Evolutionary conservation across 345 rosid species (phyloP).

Genomic region (Citrus inodora): DNA sequence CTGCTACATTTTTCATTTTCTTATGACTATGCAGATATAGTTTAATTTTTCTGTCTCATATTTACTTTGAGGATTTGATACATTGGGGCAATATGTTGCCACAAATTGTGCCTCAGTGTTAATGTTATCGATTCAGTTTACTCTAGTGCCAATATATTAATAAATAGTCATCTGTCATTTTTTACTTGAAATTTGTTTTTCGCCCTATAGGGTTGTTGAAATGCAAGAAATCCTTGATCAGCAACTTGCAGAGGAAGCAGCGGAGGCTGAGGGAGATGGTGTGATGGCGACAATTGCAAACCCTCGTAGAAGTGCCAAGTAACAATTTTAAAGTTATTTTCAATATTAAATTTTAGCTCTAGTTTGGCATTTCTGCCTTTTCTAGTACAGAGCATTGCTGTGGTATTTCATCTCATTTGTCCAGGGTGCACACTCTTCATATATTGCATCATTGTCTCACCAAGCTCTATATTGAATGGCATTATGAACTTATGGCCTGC

Average conservation of each 20-base stretch:
- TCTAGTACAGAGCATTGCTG: not conserved
- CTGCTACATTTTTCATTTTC: not conserved
- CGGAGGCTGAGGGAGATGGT: constrained; percentile 98
- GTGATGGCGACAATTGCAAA: constrained; percentile 88
- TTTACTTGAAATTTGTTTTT: not conserved
- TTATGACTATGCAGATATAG: not conserved
- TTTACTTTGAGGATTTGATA: too few relatives aligned
- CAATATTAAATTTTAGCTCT: not conserved
- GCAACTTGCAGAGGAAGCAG: constrained; percentile 98
- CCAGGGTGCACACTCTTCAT: not conserved
- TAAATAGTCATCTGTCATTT: not conserved
- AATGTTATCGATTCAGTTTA: not conserved
- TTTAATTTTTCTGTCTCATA: not conserved
- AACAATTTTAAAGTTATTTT: constrained; percentile 23
- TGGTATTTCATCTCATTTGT: not conserved
- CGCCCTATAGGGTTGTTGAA: constrained; percentile 78
- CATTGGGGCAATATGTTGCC: not conserved
- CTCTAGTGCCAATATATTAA: not conserved
- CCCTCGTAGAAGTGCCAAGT: constrained; percentile 91
- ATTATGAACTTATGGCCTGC: constrained; percentile 21
- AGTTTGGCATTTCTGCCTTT: not conserved
- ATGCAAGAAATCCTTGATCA: constrained; percentile 99
- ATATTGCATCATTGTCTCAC: not conserved
- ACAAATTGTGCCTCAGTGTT: not conserved
- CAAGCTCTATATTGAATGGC: not conserved